A percentile compares a stretch with the other conserved stretches of the same genome.
phyloP scores from a whole-genome alignment of 805 yeast genomes.

The Zygotorulaspora danielsina region DNA sequence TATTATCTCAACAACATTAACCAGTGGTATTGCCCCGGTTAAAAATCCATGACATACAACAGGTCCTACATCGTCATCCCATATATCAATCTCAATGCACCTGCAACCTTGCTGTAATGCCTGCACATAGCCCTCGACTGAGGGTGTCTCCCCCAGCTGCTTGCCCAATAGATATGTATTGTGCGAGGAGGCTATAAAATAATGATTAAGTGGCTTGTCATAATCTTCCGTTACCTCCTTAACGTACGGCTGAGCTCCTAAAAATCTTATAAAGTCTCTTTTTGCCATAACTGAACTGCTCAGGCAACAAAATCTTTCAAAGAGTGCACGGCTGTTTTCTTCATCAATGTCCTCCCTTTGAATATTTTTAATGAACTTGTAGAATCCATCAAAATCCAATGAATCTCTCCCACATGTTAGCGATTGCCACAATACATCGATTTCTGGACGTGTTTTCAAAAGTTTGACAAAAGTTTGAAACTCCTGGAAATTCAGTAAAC shows the following conservation, averaged over 20 bases:
- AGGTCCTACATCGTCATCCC: conserved; percentile 85
- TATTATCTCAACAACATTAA: conserved; percentile 66
- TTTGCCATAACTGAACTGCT: conserved; percentile 14
- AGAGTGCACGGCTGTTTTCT: conserved; percentile 35
- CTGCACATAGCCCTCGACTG: conserved; percentile 83
- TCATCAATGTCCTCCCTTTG: conserved; percentile 46
- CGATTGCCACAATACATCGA: conserved; percentile 46
- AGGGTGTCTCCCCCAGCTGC: conserved; percentile 81
- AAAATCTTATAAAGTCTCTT: conserved; percentile 29
- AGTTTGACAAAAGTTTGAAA: conserved; percentile 70
- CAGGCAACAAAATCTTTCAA: conserved; percentile 35
- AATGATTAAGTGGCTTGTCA: conserved; percentile 71
- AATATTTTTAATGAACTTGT: conserved; percentile 41
- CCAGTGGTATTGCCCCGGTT: conserved; percentile 66
- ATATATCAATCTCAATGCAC: conserved; percentile 90
- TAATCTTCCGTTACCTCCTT: conserved; percentile 35
- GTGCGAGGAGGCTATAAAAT: conserved; percentile 89
- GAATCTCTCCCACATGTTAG: conserved; percentile 21
- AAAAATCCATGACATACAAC: conserved; percentile 90
- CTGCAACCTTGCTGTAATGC: conserved; percentile 90
- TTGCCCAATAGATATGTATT: conserved; percentile 87
- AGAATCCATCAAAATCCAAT: conserved; percentile 36
- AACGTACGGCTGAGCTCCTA: conserved; percentile 33
- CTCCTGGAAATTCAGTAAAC: conserved; percentile 60
- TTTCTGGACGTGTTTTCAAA: conserved; percentile 62